phyloP scores from a whole-genome alignment of 108 stramenopile genomes.

The Nitzschia sp. region DNA sequence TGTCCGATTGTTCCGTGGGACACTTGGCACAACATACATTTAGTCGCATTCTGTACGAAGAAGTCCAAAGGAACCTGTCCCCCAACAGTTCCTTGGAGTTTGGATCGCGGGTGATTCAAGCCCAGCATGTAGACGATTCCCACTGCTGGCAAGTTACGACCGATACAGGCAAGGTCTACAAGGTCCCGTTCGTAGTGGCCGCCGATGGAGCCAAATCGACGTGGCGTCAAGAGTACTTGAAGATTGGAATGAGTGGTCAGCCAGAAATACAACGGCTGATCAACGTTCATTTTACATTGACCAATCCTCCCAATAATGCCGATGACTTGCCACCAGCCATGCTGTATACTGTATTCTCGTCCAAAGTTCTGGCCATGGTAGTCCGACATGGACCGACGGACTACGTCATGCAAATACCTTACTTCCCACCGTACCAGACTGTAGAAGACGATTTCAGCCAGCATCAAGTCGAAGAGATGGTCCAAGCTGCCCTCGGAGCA shows the following conservation, averaged over 20 bases:
- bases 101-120: conserved; percentile 3
- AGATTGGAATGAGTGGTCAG: conserved; percentile 58
- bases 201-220: conserved; percentile 87
- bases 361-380: conserved; percentile 82
- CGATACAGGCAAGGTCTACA: conserved; percentile 15
- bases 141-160: conserved; percentile 37
- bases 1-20: conserved; percentile 51
- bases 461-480: conserved; percentile 47
- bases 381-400: conserved; percentile 90
- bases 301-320: conserved; percentile 1
- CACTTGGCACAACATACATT: conserved; percentile 66
- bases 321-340: conserved; percentile 62
- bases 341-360: conserved; percentile 91
- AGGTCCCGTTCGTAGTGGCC: conserved; percentile 55
- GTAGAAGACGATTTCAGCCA: conserved; percentile 56
- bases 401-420: conserved; percentile 94
- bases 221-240: conserved; percentile 41
- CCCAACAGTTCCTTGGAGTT: conserved; percentile 10
- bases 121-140: conserved; percentile 13
- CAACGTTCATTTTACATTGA: conserved; percentile 81
- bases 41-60: conserved; percentile 46
- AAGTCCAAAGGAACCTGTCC: conserved; percentile 3
- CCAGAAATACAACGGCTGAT: conserved; percentile 72
- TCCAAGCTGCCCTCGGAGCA: conserved; percentile 53
- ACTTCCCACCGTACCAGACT: conserved; percentile 90